These are phyloP conservation scores for Alternaria ventricosa DNA, from an alignment of 2,329 filamentous ascomycete genomes.

Conservation along the genomic window DNA sequence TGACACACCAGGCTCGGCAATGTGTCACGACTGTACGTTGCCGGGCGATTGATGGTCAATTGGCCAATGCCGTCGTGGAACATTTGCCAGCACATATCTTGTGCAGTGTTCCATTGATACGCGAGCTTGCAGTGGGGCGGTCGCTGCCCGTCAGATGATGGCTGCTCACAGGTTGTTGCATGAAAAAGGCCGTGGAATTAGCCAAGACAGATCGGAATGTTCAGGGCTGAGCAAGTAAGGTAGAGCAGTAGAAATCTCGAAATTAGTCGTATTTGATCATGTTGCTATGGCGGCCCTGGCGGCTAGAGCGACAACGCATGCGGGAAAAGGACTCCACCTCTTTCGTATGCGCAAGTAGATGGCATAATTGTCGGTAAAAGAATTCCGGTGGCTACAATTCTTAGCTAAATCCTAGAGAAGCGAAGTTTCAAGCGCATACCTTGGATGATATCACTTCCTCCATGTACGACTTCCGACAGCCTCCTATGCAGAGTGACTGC, in stretches of 20 bases:
- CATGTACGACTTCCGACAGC: not conserved
- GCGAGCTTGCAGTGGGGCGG: not conserved
- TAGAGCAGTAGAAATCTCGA: not conserved
- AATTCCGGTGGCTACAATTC: not conserved
- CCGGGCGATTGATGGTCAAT: slow-evolving; percentile 21
- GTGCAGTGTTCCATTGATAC: slow-evolving; percentile 2
- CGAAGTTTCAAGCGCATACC: not conserved
- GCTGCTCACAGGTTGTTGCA: slow-evolving; percentile 6
- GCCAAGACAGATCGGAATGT: not conserved
- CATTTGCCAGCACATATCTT: slow-evolving; percentile 30
- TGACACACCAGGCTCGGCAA: slow-evolving; percentile 19
- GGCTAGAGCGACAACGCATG: not conserved
- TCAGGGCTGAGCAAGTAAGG: not conserved
- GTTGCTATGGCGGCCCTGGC: not conserved
- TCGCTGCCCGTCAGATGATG: slow-evolving; percentile 13
- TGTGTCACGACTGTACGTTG: slow-evolving; percentile 27
- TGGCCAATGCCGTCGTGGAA: slow-evolving; percentile 24
- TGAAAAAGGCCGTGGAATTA: not conserved
- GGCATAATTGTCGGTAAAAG: not conserved
- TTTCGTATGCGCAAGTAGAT: not conserved
- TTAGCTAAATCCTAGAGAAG: not conserved
- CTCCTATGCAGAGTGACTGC: not conserved
- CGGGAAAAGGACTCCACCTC: not conserved
- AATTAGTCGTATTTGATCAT: not conserved
- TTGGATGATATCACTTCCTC: not conserved